Base-by-base conservation (phyloP, 1,139 yeast genomes). In the Oligophagozyma castellii region DNA sequence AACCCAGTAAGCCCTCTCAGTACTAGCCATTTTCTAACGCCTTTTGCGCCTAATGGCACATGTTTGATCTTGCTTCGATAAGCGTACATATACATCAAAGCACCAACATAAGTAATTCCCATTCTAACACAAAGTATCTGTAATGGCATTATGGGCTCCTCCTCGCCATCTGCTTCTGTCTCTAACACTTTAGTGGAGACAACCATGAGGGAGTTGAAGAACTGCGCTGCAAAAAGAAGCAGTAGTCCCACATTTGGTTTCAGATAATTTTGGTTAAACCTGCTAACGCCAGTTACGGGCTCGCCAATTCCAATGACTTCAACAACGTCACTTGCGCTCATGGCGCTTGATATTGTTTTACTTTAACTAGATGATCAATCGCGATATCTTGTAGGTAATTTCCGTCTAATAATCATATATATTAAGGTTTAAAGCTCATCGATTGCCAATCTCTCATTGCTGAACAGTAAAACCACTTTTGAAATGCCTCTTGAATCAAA, bases 41-140 rank as follows among this genome's bases (percentile, higher is more conserved):
- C 67, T 14, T 57, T 63, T 2, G 86, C 83, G 0, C 95, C 95
- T 39, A 75, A 63, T 2, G 89, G 76, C 10, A 73, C 77, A 37
- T 74, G 65, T 1, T 70, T 71, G 3, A 73, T 48, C 48, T 57
- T 48, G 35, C 39, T 39, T 25, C 45, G 60, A 28, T 68, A 65
- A 28, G 62, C 36, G 23, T 48, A 52, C 73, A 73, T 71, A 44
- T 71, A 74, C 2, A 57, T 35, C 27, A 71, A 40, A 36, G 84
- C 71, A 20, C 74, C 67, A 1, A 59, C 31, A 37, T 70, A 69
- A 0, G 95, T 84, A 35, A 81, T 66, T 18, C 58, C 35, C 95
- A 83, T 83, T 32, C 95, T 64, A 5, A 69, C 72, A 43, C 79
- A 69, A 24, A 84, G 58, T 30, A 81, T 76, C 52, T 81, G 93